A percentile compares a stretch with the other conserved stretches of the same genome.
phyloP scores from a whole-genome alignment of 257 asterid genomes.

The Sherardia arvensis region DNA sequence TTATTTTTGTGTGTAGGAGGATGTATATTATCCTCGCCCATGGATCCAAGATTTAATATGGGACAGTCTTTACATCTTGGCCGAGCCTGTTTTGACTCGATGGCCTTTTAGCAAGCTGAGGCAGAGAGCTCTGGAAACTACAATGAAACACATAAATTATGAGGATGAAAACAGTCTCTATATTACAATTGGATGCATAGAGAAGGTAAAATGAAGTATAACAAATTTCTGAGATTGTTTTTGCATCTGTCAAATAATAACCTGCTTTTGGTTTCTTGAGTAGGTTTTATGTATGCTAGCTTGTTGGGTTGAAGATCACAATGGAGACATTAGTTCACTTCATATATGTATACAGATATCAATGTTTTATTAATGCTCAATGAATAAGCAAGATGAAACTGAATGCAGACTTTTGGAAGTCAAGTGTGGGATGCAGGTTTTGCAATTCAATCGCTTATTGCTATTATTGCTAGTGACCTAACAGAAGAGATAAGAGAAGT shows the following conservation, averaged over 20 bases:
- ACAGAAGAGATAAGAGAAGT: conserved; percentile 73
- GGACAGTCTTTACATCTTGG: conserved; percentile 44
- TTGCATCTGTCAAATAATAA: background rate
- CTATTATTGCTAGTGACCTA: conserved; percentile 45
- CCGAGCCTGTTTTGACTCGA: conserved; percentile 56
- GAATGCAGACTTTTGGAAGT: conserved; percentile 61
- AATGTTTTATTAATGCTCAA: background rate
- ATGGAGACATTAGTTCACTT: too few relatives aligned
- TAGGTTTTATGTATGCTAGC: conserved; percentile 79
- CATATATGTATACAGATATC: too few relatives aligned
- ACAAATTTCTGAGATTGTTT: too few relatives aligned
- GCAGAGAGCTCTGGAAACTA: conserved; percentile 42
- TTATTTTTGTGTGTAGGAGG: conserved; percentile 32
- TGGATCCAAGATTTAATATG: conserved; percentile 53
- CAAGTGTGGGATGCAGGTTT: conserved; percentile 60
- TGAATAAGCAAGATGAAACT: too few relatives aligned
- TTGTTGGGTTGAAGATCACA: conserved; percentile 69
- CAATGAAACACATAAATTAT: conserved; percentile 52
- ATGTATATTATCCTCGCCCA: conserved; percentile 57
- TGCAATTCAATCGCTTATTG: conserved; percentile 61
- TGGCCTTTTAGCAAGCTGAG: conserved; percentile 65
- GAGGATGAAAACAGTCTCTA: conserved; percentile 52
- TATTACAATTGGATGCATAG: conserved; percentile 50
- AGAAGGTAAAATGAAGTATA: conserved; percentile 15
- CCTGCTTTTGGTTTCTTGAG: background rate